These are phyloP conservation scores for Lactifluus hygrophoroides DNA, from an alignment of 768 basidiomycete species.

Conservation along the genomic window DNA sequence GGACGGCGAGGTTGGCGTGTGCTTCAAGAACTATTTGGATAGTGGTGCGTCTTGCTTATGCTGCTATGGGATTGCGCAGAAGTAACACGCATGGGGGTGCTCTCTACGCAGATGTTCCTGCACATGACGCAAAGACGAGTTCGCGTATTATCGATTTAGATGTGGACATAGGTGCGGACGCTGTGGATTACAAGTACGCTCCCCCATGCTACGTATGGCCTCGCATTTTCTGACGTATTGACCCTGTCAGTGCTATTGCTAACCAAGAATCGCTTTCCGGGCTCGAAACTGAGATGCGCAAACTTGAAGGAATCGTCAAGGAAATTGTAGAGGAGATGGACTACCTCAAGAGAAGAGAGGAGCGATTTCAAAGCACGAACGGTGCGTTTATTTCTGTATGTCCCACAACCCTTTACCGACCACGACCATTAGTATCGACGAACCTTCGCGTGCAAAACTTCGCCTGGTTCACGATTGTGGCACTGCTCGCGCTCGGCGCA, in stretches of 20 bases:
- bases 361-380: slow-evolving; percentile 81
- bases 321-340: slow-evolving; percentile 91
- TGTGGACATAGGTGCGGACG: slow-evolving; percentile 96
- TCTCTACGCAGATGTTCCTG: slow-evolving; percentile 13
- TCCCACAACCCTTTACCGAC: neutral
- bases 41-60: slow-evolving; percentile 43
- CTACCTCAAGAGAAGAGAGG: slow-evolving; percentile 87
- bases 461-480: slow-evolving; percentile 78
- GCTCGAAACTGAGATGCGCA: slow-evolving; percentile 97
- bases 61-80: neutral
- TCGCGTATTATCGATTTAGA: slow-evolving; percentile 82
- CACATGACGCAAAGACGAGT: slow-evolving; percentile 40
- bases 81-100: neutral
- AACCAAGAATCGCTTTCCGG: slow-evolving; percentile 95
- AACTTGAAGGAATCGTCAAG: slow-evolving; percentile 89
- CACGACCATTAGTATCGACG: slow-evolving; percentile 62
- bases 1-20: slow-evolving; percentile 93
- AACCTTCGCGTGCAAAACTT: slow-evolving; percentile 88
- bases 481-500: slow-evolving; percentile 69
- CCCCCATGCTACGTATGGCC: neutral
- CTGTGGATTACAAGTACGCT: slow-evolving; percentile 97
- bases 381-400: slow-evolving; percentile 40
- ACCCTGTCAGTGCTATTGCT: slow-evolving; percentile 73
- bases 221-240: neutral
- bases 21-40: slow-evolving; percentile 77